phyloP scores from a whole-genome alignment of 352 stramenopile species.

The Globisporangium spiculum region DNA sequence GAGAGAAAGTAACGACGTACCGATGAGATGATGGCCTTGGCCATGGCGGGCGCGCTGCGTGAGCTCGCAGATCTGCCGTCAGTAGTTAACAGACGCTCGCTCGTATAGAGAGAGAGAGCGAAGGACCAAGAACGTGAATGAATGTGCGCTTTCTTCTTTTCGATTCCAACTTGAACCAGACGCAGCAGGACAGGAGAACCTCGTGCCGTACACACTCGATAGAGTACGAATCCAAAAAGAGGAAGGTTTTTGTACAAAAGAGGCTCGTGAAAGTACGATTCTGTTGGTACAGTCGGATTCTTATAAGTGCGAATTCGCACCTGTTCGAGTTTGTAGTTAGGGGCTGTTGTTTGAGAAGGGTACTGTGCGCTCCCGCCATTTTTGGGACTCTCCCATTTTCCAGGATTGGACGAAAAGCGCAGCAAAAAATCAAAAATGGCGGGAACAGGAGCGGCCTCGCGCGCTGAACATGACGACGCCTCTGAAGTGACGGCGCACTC shows the following conservation, averaged over 20 bases:
- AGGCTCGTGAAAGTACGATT: not conserved
- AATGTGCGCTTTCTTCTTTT: not conserved
- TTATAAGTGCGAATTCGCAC: not conserved
- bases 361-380: not conserved
- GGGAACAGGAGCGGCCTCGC: not conserved
- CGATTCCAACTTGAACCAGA: slow-evolving; percentile 9
- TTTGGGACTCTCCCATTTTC: not conserved
- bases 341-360: too few species aligned
- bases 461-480: not conserved
- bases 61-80: not conserved
- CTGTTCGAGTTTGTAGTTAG: not conserved
- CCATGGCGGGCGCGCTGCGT: slow-evolving; percentile 7
- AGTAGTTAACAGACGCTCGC: not conserved
- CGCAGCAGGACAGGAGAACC: not conserved
- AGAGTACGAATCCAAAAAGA: slow-evolving; percentile 1
- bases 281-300: not conserved
- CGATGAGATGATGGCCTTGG: slow-evolving; percentile 23
- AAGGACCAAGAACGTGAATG: not conserved
- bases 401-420: not conserved
- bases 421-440: slow-evolving; percentile 8
- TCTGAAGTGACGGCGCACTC: not conserved
- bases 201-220: not conserved
- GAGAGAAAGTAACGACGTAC: slow-evolving; percentile 2
- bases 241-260: not conserved
- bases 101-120: not conserved